Conservation (phyloP, 2,329 filamentous ascomycete genomes). For the Myriosclerotinia curreyana region DNA sequence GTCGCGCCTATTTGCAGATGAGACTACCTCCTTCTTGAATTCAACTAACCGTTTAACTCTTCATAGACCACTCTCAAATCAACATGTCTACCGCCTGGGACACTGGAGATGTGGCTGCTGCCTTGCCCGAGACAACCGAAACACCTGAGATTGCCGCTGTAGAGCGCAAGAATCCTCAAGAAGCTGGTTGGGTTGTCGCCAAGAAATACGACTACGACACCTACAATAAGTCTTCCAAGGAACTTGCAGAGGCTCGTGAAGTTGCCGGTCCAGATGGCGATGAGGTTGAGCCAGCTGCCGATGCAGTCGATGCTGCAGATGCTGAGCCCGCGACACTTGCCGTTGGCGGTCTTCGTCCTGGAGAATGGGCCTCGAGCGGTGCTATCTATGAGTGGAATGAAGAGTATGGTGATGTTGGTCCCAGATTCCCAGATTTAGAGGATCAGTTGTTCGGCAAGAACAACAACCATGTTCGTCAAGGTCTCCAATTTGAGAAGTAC, state of each 20-base stretch:
- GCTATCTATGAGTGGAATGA: conserved; percentile 77
- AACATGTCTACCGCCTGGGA: conserved; percentile 33
- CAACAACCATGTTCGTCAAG: conserved; percentile 49
- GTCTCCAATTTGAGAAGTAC: conserved; percentile 64
- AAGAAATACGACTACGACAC: conserved; percentile 37
- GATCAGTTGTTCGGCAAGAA: conserved; percentile 64
- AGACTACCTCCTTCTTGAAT: background rate
- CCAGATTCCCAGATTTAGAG: conserved; percentile 68
- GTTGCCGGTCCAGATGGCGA: conserved; percentile 16
- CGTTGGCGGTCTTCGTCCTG: conserved; percentile 30
- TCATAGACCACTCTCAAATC: conserved; percentile 5
- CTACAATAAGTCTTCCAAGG: conserved; percentile 36
- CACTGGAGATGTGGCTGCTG: conserved; percentile 37
- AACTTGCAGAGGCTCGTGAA: conserved; percentile 28
- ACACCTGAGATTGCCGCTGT: conserved; percentile 20
- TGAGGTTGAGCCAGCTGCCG: too few relatives aligned
- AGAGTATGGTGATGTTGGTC: conserved; percentile 82
- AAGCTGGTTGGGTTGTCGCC: conserved; percentile 36
- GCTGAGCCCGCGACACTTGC: conserved; percentile 21
- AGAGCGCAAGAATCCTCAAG: conserved; percentile 32
- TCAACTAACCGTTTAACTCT: background rate
- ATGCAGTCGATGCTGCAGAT: conserved; percentile 4
- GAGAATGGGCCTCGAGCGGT: conserved; percentile 36
- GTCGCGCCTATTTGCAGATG: background rate
- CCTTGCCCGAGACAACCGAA: conserved; percentile 34